Conservation (phyloP, 257 asterid genomes). For the Phtheirospermum japonicum region DNA sequence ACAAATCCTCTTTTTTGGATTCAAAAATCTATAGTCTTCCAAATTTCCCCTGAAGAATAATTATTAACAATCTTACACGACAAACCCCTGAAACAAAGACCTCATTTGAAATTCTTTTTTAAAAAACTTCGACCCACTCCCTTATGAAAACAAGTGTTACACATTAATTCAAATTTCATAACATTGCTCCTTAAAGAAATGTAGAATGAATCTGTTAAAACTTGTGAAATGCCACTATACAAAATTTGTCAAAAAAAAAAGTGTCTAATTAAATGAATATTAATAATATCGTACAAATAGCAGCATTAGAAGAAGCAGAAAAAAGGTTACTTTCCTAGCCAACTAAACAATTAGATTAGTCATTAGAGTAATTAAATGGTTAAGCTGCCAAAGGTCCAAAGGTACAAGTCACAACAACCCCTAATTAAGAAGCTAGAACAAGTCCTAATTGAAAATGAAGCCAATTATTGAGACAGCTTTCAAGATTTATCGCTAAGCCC, state of each 20-base stretch:
- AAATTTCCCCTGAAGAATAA: too few relatives aligned
- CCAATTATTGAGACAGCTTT: constrained; percentile 21
- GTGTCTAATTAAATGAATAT: neutral
- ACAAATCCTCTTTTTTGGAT: too few relatives aligned
- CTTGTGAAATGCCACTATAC: neutral
- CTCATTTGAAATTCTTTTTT: too few relatives aligned
- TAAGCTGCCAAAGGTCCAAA: constrained; percentile 6
- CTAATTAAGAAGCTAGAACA: constrained; percentile 22
- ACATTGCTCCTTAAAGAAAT: neutral
- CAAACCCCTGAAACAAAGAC: too few relatives aligned
- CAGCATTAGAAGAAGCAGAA: neutral
- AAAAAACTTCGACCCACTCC: too few relatives aligned
- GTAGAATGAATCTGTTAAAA: neutral
- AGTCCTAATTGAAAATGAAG: constrained; percentile 19
- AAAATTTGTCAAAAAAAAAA: neutral
- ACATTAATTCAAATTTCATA: too few relatives aligned
- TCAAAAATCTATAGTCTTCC: too few relatives aligned
- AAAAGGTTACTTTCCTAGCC: neutral
- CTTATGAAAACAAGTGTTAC: too few relatives aligned
- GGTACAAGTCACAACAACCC: constrained; percentile 10
- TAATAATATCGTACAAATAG: neutral
- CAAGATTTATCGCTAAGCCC: neutral
- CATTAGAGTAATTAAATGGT: neutral
- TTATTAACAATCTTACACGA: too few relatives aligned
- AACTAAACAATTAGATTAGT: neutral